phyloP scores from a whole-genome alignment of 2,329 filamentous ascomycete species.

The Claviceps fusiformis region DNA sequence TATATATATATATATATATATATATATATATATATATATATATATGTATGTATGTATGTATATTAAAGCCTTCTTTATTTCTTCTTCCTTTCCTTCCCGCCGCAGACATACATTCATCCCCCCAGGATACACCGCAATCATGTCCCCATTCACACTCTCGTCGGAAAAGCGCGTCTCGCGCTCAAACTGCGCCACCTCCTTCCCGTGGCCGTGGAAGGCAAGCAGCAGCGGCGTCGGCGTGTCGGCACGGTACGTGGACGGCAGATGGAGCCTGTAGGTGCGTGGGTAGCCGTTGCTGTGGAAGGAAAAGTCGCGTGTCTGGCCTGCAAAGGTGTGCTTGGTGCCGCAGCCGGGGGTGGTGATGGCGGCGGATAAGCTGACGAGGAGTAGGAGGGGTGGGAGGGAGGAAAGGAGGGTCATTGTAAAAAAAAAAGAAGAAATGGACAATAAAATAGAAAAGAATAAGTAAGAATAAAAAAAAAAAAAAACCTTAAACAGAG shows the following conservation, averaged over 20 bases:
- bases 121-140: conserved; percentile 31
- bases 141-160: conserved; percentile 21
- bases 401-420: not conserved
- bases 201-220: conserved; percentile 31
- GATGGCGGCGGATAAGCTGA: not conserved
- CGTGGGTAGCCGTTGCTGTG: conserved; percentile 10
- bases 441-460: too few species aligned
- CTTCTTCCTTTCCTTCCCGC: not conserved
- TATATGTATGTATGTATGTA: too few species aligned
- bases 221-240: conserved; percentile 27
- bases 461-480: too few species aligned
- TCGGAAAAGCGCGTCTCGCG: conserved; percentile 22
- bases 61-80: not conserved
- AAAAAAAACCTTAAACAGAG: too few species aligned
- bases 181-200: conserved; percentile 22
- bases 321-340: conserved; percentile 10
- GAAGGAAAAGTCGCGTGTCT: conserved; percentile 11
- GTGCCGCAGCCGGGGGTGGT: conserved; percentile 8
- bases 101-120: conserved; percentile 23
- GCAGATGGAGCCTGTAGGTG: conserved; percentile 11
- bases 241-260: conserved; percentile 18
- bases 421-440: too few species aligned
- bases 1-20: too few species aligned
- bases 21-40: too few species aligned
- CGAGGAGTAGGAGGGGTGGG: not conserved